phyloP scores from a whole-genome alignment of 441 rosid genomes.

The Jatropha multifida region DNA sequence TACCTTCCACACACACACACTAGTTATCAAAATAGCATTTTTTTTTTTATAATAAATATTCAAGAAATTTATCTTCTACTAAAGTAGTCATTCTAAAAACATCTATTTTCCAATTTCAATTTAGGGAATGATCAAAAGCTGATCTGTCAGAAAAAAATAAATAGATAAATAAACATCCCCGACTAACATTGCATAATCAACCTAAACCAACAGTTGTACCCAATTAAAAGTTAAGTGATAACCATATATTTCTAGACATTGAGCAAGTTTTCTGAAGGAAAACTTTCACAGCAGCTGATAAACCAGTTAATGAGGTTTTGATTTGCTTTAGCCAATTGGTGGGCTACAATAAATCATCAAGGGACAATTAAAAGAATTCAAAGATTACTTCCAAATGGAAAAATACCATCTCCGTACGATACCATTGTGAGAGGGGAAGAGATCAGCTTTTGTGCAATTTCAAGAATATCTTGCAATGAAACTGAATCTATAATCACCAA shows the following conservation, averaged over 20 bases:
- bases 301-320: not conserved
- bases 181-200: not conserved
- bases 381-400: slow-evolving; percentile 4
- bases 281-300: not conserved
- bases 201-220: not conserved
- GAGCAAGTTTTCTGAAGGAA: not conserved
- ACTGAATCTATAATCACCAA: slow-evolving; percentile 57
- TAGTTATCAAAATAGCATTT: no score
- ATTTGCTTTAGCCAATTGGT: not conserved
- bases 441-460: slow-evolving; percentile 52
- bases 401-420: slow-evolving; percentile 72
- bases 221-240: no score
- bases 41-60: not conserved
- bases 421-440: slow-evolving; percentile 83
- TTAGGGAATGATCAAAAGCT: not conserved
- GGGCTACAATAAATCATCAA: slow-evolving; percentile 12
- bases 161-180: not conserved
- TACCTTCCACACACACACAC: no score
- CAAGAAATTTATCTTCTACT: not conserved
- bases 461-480: slow-evolving; percentile 50
- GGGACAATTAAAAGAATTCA: not conserved
- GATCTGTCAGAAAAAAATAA: not conserved
- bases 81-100: not conserved
- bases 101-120: not conserved
- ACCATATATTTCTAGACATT: not conserved